phyloP scores from a whole-genome alignment of 352 stramenopile species.

The Pythium sp. region DNA sequence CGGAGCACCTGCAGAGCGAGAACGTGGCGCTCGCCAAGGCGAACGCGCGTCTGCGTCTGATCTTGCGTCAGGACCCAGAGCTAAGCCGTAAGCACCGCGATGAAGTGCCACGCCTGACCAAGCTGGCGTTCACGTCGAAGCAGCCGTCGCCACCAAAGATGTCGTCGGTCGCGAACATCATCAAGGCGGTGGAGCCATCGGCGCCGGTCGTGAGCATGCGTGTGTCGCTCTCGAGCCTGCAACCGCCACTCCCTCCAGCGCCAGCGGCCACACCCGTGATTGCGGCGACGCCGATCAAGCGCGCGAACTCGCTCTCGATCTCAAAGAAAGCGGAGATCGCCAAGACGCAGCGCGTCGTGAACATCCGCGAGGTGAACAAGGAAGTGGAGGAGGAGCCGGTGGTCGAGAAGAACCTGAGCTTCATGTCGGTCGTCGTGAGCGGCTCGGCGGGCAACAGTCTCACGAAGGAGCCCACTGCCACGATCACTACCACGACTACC shows the following conservation, averaged over 20 bases:
- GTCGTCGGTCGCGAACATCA: constrained; percentile 35
- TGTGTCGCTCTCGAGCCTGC: constrained; percentile 47
- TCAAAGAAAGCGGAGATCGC: constrained; percentile 52
- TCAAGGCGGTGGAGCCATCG: constrained; percentile 44
- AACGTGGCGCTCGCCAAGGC: constrained; percentile 84
- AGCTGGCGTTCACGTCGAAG: constrained; percentile 73
- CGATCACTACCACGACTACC: constrained; percentile 17
- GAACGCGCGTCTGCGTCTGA: constrained; percentile 79
- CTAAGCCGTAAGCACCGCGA: constrained; percentile 83
- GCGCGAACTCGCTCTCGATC: constrained; percentile 47
- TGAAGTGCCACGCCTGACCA: constrained; percentile 80
- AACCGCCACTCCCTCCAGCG: constrained; percentile 37
- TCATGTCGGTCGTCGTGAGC: constrained; percentile 53
- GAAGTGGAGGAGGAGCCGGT: constrained; percentile 16
- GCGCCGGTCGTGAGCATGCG: constrained; percentile 37
- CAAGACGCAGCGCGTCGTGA: constrained; percentile 77
- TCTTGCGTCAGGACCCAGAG: constrained; percentile 81
- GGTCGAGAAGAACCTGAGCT: constrained; percentile 16
- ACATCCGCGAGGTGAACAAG: constrained; percentile 57
- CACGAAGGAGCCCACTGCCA: constrained; percentile 17
- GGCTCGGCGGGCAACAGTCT: constrained; percentile 23
- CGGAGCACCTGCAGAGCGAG: constrained; percentile 73
- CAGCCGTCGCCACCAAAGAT: constrained; percentile 44
- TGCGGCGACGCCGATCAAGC: constrained; percentile 48
- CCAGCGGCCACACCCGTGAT: constrained; percentile 21